Conservation (phyloP, 495 filamentous ascomycete genomes). For the Astrothelium macrocarpum region DNA sequence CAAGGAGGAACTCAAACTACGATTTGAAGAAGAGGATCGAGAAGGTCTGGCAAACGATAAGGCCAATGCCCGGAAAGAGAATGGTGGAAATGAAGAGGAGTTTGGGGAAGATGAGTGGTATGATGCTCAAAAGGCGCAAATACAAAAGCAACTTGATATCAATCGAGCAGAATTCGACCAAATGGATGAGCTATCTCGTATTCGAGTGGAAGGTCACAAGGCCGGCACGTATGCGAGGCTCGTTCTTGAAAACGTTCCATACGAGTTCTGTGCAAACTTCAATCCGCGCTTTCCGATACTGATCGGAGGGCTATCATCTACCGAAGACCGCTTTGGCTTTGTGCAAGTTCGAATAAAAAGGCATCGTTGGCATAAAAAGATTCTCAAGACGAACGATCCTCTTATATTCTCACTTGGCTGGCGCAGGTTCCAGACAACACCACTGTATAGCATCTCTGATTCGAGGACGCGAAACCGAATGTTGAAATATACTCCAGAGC, state of each 20-base stretch:
- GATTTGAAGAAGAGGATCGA: conserved; percentile 94
- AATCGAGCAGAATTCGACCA: conserved; percentile 85
- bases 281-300: conserved; percentile 76
- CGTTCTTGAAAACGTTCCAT: conserved; percentile 76
- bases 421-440: conserved; percentile 86
- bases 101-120: conserved; percentile 99
- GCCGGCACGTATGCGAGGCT: conserved; percentile 93
- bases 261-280: conserved; percentile 86
- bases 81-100: conserved; percentile 52
- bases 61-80: conserved; percentile 53
- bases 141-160: conserved; percentile 90
- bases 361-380: conserved; percentile 98
- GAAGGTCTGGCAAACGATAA: conserved; percentile 88
- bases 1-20: conserved; percentile 87
- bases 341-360: conserved; percentile 93
- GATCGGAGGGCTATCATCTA: conserved; percentile 78
- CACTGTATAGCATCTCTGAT: conserved; percentile 90
- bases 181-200: conserved; percentile 69
- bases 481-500: conserved; percentile 95
- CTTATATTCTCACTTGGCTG: conserved; percentile 97
- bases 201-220: conserved; percentile 76
- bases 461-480: conserved; percentile 87
- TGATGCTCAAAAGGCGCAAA: conserved; percentile 84
- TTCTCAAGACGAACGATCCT: conserved; percentile 93
- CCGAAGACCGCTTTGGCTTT: conserved; percentile 90